These are phyloP conservation scores for Chaetomium sp. DNA, from an alignment of 2,329 filamentous ascomycete species.

Conservation along the genomic window DNA sequence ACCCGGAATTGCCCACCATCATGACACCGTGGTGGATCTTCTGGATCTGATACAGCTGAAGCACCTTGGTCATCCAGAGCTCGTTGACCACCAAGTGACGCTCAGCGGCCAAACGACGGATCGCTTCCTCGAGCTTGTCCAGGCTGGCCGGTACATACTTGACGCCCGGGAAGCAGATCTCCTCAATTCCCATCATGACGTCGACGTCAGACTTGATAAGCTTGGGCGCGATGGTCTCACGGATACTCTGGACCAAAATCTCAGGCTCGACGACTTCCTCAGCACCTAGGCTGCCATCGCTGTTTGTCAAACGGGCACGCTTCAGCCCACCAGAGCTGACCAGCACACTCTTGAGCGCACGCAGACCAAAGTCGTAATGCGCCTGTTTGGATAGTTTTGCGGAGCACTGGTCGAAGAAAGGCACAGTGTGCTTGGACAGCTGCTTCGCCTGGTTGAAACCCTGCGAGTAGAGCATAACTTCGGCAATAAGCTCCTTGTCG, in stretches of 20 bases:
- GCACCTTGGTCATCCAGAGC: conserved; percentile 92
- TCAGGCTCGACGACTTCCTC: conserved; percentile 83
- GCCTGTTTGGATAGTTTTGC: conserved; percentile 84
- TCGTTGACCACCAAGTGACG: conserved; percentile 86
- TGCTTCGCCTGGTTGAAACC: conserved; percentile 95
- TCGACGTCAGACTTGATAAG: conserved; percentile 88
- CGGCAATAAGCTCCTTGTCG: conserved; percentile 97
- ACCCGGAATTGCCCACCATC: conserved; percentile 99
- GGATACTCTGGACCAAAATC: conserved; percentile 96
- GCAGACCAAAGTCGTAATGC: conserved; percentile 97
- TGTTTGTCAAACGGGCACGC: conserved; percentile 63
- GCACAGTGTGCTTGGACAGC: conserved; percentile 90
- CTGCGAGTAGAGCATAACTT: conserved; percentile 99
- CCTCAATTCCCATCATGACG: conserved; percentile 77
- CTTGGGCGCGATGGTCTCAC: conserved; percentile 97
- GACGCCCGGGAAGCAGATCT: conserved; percentile 82
- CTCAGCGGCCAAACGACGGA: conserved; percentile 74
- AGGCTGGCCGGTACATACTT: conserved; percentile 88
- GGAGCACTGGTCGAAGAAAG: conserved; percentile 93
- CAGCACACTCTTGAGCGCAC: conserved; percentile 95
- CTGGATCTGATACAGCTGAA: conserved; percentile 97
- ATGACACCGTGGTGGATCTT: conserved; percentile 98
- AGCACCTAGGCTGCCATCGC: conserved; percentile 50
- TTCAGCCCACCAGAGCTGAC: conserved; percentile 97
- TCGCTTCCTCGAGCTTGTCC: conserved; percentile 69